A percentile compares a stretch with the other conserved stretches of the same genome.
Conservation (phyloP, 805 yeast genomes). For the Yamadazyma philogaea region DNA sequence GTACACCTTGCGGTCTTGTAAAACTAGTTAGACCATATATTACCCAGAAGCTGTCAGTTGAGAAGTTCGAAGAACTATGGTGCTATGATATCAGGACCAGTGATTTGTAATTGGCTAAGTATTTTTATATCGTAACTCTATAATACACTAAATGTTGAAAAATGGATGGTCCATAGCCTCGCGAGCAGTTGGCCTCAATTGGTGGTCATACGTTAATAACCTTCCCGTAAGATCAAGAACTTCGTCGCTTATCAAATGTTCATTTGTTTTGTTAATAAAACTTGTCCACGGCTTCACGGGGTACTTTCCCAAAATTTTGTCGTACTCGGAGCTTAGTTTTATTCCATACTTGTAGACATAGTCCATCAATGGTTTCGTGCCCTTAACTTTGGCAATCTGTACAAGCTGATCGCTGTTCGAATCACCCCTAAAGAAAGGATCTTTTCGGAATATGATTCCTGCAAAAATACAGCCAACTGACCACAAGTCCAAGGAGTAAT, state of each 20-base stretch:
- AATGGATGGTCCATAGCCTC: slow-evolving; percentile 82
- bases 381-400: slow-evolving; percentile 83
- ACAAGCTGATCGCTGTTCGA: slow-evolving; percentile 92
- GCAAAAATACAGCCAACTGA: slow-evolving; percentile 90
- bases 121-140: slow-evolving; percentile 5
- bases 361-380: slow-evolving; percentile 68
- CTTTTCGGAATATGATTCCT: slow-evolving; percentile 80
- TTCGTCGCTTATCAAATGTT: slow-evolving; percentile 49
- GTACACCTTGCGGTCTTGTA: no score
- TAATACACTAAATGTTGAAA: slow-evolving; percentile 28
- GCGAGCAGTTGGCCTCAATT: slow-evolving; percentile 78
- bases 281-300: slow-evolving; percentile 64
- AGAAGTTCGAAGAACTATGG: no score
- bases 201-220: slow-evolving; percentile 79
- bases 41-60: no score
- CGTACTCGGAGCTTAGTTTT: slow-evolving; percentile 71
- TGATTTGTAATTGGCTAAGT: no score
- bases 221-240: slow-evolving; percentile 69
- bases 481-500: slow-evolving; percentile 88
- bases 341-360: slow-evolving; percentile 70
- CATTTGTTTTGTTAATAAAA: slow-evolving; percentile 55
- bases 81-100: no score
- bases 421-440: slow-evolving; percentile 89
- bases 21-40: no score
- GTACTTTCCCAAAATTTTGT: slow-evolving; percentile 61